Conservation (phyloP, 345 rosid genomes). For the Hibiscus mutabilis region DNA sequence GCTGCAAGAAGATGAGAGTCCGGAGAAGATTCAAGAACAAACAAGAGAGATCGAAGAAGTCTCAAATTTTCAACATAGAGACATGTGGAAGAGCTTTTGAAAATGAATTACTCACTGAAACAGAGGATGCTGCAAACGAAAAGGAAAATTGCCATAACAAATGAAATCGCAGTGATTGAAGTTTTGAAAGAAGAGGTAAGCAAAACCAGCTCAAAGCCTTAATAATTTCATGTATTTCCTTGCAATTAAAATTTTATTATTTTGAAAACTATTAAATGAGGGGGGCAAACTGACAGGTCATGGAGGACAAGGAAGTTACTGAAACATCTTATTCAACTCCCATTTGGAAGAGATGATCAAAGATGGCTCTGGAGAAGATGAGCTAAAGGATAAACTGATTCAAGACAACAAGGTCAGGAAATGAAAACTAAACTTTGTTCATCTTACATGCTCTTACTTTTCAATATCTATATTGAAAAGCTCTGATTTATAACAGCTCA, state of each 20-base stretch:
- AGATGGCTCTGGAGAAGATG: conserved; percentile 23
- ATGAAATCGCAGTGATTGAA: conserved; percentile 18
- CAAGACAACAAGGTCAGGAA: conserved; percentile 29
- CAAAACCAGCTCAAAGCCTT: neutral
- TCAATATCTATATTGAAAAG: conserved; percentile 3
- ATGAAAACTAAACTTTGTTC: neutral
- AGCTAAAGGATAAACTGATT: conserved; percentile 11
- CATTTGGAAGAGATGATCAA: conserved; percentile 18
- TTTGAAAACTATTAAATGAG: conserved; percentile 8
- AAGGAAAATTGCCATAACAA: conserved; percentile 15
- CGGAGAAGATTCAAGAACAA: conserved; percentile 7
- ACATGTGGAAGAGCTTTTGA: conserved; percentile 14
- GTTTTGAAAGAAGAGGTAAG: conserved; percentile 29
- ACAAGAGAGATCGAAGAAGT: conserved; percentile 3
- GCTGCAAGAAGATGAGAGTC: neutral
- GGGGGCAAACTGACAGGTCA: conserved; percentile 20
- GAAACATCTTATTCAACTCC: conserved; percentile 18
- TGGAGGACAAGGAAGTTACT: conserved; percentile 20
- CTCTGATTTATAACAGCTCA: conserved; percentile 14
- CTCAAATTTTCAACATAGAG: conserved; percentile 1
- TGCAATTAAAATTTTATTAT: neutral
- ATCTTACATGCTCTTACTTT: neutral
- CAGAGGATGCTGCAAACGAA: conserved; percentile 15
- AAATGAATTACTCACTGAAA: conserved; percentile 6
- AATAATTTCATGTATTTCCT: neutral